Base-by-base conservation (phyloP, 306 rosid genomes). In the Elaeagnus macrophylla region DNA sequence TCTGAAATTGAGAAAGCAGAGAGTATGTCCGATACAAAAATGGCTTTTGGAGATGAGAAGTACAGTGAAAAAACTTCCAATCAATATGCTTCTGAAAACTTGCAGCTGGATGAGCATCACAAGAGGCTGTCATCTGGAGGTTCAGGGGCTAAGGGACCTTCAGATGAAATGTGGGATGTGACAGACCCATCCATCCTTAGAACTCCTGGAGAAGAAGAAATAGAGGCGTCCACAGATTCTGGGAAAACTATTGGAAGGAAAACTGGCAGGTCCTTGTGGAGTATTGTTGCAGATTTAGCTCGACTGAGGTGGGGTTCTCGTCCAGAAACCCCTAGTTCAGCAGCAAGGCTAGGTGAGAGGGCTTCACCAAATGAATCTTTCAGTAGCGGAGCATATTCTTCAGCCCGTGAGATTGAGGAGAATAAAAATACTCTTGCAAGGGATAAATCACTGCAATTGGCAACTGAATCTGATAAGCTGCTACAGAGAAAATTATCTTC, bases 131-230 rank as follows among this genome's bases (percentile, higher is more conserved):
- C 89, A 25, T 72, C 85, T 54, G 80, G 79, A 66, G 58, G 73
- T 74, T 77, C 81, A 53, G 79, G 87, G 69, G 41, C 80, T 56
- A 81, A 87, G 73, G 96, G 89, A 14, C 95, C 89, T 51, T 69
- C 89, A 56, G 84, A 68, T 67, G 96, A 82, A 64, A 82, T 82
- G 76, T 87, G 94, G 95, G 77, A 75, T 75, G 94, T 80, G 37
- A 56, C 53, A 4, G 80, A 69, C 51, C 68, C 81, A 18, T 73
- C 84, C 66, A 60, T 66, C 48, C 62, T 51, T 57, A 77, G 72
- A 64, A 67, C 46, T 63, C 64, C 59, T 9, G 54, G 52, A 56
- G 71, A 71, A 56, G 86, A 75, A 53, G 81, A 73, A 71, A 44
- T 74, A 54, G 69, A 76, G 77, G 66, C 44, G 58, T 58, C 55